Percentiles rank a stretch among this genome's conserved stretches.
Conservation (phyloP, 2,329 filamentous ascomycete species). For the Epichloe sp. region DNA sequence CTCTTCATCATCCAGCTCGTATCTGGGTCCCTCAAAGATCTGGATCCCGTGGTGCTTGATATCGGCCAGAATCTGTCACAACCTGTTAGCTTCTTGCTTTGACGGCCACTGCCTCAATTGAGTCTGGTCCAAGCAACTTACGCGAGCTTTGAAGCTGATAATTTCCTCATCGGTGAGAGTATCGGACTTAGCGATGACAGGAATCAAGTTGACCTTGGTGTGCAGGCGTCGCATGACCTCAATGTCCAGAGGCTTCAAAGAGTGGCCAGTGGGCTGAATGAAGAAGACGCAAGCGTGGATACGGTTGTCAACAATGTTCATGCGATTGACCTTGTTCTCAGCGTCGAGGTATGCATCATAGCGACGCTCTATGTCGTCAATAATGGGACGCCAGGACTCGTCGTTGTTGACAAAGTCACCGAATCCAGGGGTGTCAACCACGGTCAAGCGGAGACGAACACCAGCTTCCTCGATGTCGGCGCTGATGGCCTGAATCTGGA, state of each 20-base stretch:
- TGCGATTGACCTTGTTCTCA: constrained; percentile 99
- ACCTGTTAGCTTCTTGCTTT: constrained; percentile 6
- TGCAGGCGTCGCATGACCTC: constrained; percentile 99
- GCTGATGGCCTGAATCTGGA: constrained; percentile 88
- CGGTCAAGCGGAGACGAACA: constrained; percentile 87
- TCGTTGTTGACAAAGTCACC: constrained; percentile 99
- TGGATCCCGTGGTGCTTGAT: constrained; percentile 96
- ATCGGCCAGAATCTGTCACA: constrained; percentile 73
- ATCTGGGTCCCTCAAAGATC: constrained; percentile 96
- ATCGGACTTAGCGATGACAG: constrained; percentile 97
- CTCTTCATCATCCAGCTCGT: constrained; percentile 98
- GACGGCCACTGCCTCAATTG: not conserved
- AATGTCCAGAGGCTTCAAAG: constrained; percentile 94
- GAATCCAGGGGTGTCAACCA: constrained; percentile 95
- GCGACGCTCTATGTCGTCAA: constrained; percentile 98
- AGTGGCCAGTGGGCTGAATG: constrained; percentile 97
- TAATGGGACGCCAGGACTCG: constrained; percentile 96
- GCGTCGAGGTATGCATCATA: constrained; percentile 97
- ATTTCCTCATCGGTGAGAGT: constrained; percentile 97
- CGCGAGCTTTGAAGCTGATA: constrained; percentile 83
- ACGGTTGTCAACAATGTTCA: constrained; percentile 99
- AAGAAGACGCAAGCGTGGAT: constrained; percentile 99
- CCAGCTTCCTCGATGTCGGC: constrained; percentile 97
- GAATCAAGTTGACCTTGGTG: constrained; percentile 99
- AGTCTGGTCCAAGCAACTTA: constrained; percentile 36